phyloP scores from a whole-genome alignment of 345 rosid genomes.

The sweet orange (Citrus sinensis) region DVS_A1.0 CM039166.1:19063001-19063500 shows the following conservation, averaged over 20 bases:
- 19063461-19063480: not conserved
- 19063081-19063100: not conserved
- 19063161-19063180: not conserved
- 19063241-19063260: not conserved
- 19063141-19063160: not conserved
- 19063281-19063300: not conserved
- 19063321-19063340: not conserved
- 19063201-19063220: not conserved
- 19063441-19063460: not conserved
- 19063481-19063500: not conserved
- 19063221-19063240: conserved; percentile 1
- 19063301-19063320: not conserved
- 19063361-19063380: not conserved
- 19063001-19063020: conserved; percentile 9
- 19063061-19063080: not conserved
- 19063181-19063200: not conserved
- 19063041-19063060: not conserved
- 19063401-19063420: not conserved
- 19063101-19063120: not conserved
- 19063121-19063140: not conserved
- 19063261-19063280: not conserved
- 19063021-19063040: conserved; percentile 4
- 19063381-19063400: not conserved
- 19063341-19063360: not conserved
- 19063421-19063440: not conserved